Conservation (phyloP, 768 basidiomycete genomes). For the Boletus huronensis region DNA sequence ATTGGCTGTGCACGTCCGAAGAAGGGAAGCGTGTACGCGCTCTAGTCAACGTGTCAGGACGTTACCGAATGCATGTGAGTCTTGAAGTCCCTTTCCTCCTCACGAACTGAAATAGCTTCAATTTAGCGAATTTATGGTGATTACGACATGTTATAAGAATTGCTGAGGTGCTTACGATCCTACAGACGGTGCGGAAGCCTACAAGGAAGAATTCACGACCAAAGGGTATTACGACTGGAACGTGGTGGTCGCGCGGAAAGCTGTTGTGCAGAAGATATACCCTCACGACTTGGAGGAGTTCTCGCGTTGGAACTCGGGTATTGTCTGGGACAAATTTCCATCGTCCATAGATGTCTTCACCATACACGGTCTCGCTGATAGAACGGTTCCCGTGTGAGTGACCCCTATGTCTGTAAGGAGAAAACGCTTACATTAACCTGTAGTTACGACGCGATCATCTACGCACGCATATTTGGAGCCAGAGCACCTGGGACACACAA, state of each 20-base stretch:
- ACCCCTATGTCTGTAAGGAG: background rate
- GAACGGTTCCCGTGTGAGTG: slow-evolving; percentile 66
- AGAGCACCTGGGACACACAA: slow-evolving; percentile 67
- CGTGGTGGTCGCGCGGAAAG: slow-evolving; percentile 62
- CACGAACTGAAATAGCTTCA: slow-evolving; percentile 1
- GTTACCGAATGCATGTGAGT: slow-evolving; percentile 74
- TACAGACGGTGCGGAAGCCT: slow-evolving; percentile 28
- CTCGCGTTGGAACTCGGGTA: slow-evolving; percentile 59
- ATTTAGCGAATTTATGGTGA: slow-evolving; percentile 30
- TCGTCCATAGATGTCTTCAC: slow-evolving; percentile 61
- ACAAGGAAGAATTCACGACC: slow-evolving; percentile 49
- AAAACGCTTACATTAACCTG: background rate
- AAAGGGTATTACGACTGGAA: slow-evolving; percentile 64
- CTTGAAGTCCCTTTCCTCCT: background rate
- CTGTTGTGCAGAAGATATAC: slow-evolving; percentile 48
- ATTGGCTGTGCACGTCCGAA: slow-evolving; percentile 64
- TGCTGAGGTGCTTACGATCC: slow-evolving; percentile 1
- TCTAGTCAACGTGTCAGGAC: slow-evolving; percentile 71
- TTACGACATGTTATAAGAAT: background rate
- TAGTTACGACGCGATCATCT: slow-evolving; percentile 73
- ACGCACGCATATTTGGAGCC: slow-evolving; percentile 54
- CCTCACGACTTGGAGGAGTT: slow-evolving; percentile 62
- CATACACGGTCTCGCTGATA: slow-evolving; percentile 71
- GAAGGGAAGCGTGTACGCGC: slow-evolving; percentile 54
- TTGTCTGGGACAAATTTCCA: slow-evolving; percentile 71